A percentile compares a stretch with the other conserved stretches of the same genome.
Evolutionary conservation across 2,329 filamentous ascomycete species (phyloP).

Genomic region (Xylaria sp.): DNA sequence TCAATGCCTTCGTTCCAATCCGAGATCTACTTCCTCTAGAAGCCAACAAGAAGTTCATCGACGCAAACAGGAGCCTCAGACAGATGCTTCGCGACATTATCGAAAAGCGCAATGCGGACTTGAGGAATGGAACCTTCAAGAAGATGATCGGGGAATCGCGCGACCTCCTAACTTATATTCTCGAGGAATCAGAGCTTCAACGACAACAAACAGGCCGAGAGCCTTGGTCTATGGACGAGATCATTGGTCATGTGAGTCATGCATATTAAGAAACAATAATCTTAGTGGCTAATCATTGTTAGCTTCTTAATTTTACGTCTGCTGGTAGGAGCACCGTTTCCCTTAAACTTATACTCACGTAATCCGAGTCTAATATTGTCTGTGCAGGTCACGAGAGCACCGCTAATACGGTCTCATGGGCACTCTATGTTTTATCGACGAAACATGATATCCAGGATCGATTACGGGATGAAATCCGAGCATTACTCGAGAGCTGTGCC

Average conservation of each 20-base stretch:
- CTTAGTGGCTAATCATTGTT: not conserved
- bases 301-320: conserved; percentile 31
- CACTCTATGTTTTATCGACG: conserved; percentile 41
- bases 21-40: conserved; percentile 46
- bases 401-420: conserved; percentile 43
- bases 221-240: conserved; percentile 41
- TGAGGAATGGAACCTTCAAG: conserved; percentile 34
- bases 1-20: conserved; percentile 43
- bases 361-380: not conserved
- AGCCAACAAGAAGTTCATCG: conserved; percentile 47
- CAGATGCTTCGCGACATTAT: conserved; percentile 43
- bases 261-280: not conserved
- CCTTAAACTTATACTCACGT: conserved; percentile 26
- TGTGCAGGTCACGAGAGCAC: conserved; percentile 44
- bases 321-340: conserved; percentile 33
- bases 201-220: conserved; percentile 32
- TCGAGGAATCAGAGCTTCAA: conserved; percentile 36
- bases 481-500: conserved; percentile 21
- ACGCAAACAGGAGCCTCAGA: conserved; percentile 42
- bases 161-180: conserved; percentile 41
- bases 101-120: conserved; percentile 36
- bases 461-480: conserved; percentile 42
- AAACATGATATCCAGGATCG: conserved; percentile 41
- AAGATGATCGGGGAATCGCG: conserved; percentile 31
- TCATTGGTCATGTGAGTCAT: conserved; percentile 40